These are phyloP conservation scores for Boletus sensibilis DNA, from an alignment of 768 basidiomycete species.

Conservation along the genomic window DNA sequence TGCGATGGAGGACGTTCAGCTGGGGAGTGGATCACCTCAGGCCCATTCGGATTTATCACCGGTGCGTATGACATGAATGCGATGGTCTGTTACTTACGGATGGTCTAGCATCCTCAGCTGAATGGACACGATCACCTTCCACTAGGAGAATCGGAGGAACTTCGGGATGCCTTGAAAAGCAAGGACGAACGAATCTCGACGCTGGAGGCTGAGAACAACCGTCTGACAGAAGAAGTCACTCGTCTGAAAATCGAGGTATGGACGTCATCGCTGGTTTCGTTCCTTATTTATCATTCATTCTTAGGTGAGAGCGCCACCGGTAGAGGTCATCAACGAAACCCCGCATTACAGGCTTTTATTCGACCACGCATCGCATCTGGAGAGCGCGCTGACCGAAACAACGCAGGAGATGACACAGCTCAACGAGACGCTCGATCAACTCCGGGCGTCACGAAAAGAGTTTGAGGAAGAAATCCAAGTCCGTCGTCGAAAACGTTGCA, in stretches of 20 bases:
- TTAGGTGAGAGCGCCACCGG: slow-evolving; percentile 43
- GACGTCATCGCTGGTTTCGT: background rate
- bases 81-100: slow-evolving; percentile 36
- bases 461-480: slow-evolving; percentile 48
- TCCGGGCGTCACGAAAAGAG: slow-evolving; percentile 42
- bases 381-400: slow-evolving; percentile 41
- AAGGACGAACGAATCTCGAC: slow-evolving; percentile 46
- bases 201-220: slow-evolving; percentile 45
- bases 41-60: slow-evolving; percentile 60
- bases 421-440: slow-evolving; percentile 43
- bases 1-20: slow-evolving; percentile 27
- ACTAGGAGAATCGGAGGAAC: slow-evolving; percentile 42
- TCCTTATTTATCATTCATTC: background rate
- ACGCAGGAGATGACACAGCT: slow-evolving; percentile 39
- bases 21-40: slow-evolving; percentile 45
- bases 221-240: slow-evolving; percentile 46
- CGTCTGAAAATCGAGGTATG: slow-evolving; percentile 47
- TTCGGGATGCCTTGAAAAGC: slow-evolving; percentile 25
- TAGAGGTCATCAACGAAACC: slow-evolving; percentile 47
- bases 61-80: slow-evolving; percentile 57
- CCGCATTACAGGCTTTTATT: slow-evolving; percentile 56
- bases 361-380: slow-evolving; percentile 50
- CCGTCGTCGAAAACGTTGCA: slow-evolving; percentile 23
- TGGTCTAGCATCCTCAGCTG: slow-evolving; percentile 40
- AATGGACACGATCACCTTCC: slow-evolving; percentile 43